phyloP scores from a whole-genome alignment of 2,329 filamentous ascomycete genomes.

The Ceratocystis destructans region DNA sequence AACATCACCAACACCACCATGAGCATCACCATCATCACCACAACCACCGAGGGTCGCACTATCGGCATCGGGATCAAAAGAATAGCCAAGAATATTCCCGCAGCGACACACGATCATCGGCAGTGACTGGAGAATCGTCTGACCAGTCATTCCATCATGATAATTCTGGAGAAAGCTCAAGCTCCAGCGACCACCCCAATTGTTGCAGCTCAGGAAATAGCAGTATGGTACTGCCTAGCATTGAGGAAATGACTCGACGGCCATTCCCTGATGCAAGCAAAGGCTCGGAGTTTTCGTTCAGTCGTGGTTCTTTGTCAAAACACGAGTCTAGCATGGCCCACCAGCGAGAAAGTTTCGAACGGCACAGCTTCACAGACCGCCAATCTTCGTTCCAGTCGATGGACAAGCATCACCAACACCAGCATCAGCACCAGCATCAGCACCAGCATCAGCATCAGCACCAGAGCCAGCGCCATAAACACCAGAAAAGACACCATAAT shows the following conservation, averaged over 20 bases:
- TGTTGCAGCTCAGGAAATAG: not conserved
- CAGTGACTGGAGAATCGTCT: not conserved
- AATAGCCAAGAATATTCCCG: not conserved
- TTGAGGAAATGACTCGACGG: not conserved
- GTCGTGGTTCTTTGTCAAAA: not conserved
- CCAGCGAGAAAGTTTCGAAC: not conserved
- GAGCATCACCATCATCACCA: constrained; percentile 15
- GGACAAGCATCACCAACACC: not conserved
- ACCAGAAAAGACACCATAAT: not conserved
- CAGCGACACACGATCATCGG: not conserved
- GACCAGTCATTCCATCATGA: not conserved
- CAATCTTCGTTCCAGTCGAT: not conserved
- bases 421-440: no score
- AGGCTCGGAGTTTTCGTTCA: not conserved
- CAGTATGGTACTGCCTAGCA: not conserved
- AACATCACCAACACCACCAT: constrained; percentile 12
- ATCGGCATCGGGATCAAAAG: constrained; percentile 5
- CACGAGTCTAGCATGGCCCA: not conserved
- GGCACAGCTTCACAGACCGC: not conserved
- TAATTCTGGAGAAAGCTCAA: not conserved
- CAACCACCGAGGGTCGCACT: constrained; percentile 10
- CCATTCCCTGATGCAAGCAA: not conserved
- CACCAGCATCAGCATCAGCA: not conserved
- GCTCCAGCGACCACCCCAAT: not conserved
- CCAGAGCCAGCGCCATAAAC: constrained; percentile 9